Percentiles rank a stretch among this genome's conserved stretches.
phyloP scores from a whole-genome alignment of 768 basidiomycete species.

The Russula earlei region DNA sequence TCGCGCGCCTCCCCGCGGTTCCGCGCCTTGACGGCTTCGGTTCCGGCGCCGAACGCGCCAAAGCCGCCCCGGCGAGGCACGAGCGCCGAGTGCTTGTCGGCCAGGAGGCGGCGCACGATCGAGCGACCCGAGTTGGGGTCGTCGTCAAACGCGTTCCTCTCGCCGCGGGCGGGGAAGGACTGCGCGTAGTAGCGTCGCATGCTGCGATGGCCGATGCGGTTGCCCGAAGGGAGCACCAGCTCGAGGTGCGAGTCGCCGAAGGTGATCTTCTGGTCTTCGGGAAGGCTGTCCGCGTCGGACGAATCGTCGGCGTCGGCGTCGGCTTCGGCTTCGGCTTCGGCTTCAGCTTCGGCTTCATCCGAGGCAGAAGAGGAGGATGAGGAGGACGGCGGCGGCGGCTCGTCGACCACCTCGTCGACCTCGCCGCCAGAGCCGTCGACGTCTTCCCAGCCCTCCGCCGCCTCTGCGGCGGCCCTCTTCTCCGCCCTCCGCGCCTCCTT shows the following conservation, averaged over 20 bases:
- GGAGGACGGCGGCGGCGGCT: slow-evolving; percentile 13
- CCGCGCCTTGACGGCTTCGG: slow-evolving; percentile 77
- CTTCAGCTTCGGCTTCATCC: slow-evolving; percentile 20
- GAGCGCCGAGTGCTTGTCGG: slow-evolving; percentile 76
- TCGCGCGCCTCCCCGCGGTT: slow-evolving; percentile 94
- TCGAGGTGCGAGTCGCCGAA: slow-evolving; percentile 79
- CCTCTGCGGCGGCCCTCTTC: slow-evolving; percentile 16
- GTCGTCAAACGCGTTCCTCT: slow-evolving; percentile 38
- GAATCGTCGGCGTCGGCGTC: slow-evolving; percentile 10
- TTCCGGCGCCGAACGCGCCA: slow-evolving; percentile 77
- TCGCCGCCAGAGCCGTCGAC: slow-evolving; percentile 26
- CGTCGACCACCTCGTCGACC: slow-evolving; percentile 28
- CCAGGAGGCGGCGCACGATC: slow-evolving; percentile 65
- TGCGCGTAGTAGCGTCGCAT: slow-evolving; percentile 84
- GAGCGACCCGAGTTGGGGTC: slow-evolving; percentile 68
- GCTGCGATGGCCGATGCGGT: slow-evolving; percentile 84
- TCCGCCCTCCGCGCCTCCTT: slow-evolving; percentile 15
- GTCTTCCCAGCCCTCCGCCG: slow-evolving; percentile 27
- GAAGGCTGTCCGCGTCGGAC: slow-evolving; percentile 34
- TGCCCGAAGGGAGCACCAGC: slow-evolving; percentile 87
- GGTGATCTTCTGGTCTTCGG: slow-evolving; percentile 48
- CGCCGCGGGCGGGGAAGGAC: slow-evolving; percentile 42
- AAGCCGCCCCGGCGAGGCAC: slow-evolving; percentile 80
- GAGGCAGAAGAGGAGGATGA: not conserved
- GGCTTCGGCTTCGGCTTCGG: slow-evolving; percentile 30